A percentile compares a stretch with the other conserved stretches of the same genome.
phyloP scores from a whole-genome alignment of 352 stramenopile genomes.

The Sclerospora graminicola region DNA sequence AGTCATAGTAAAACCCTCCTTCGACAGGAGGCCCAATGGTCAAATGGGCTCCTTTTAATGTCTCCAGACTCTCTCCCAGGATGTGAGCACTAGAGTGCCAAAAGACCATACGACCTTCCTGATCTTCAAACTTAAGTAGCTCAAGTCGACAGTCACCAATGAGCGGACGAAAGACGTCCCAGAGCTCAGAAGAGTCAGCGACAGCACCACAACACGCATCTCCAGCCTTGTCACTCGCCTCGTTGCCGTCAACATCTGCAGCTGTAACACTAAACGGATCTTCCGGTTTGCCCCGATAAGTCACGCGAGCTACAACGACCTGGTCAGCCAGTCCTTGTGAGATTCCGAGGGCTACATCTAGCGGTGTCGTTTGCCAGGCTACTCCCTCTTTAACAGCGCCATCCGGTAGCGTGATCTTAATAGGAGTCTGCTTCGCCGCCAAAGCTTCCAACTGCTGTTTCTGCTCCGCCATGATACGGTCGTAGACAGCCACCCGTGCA shows the following conservation, averaged over 20 bases:
- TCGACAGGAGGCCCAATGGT: conserved; percentile 93
- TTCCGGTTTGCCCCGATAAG: conserved; percentile 51
- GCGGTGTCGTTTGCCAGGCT: conserved; percentile 92
- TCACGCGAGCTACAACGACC: conserved; percentile 90
- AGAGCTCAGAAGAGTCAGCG: conserved; percentile 78
- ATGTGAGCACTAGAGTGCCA: conserved; percentile 98
- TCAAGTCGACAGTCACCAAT: conserved; percentile 94
- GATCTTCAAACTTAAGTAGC: conserved; percentile 98
- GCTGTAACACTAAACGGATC: conserved; percentile 73
- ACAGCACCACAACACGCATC: conserved; percentile 42
- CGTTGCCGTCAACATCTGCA: conserved; percentile 86
- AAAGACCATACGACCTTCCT: conserved; percentile 92
- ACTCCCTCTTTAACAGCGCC: conserved; percentile 88
- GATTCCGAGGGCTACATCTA: conserved; percentile 93
- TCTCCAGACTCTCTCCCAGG: conserved; percentile 94
- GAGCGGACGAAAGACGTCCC: conserved; percentile 95
- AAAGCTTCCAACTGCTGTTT: conserved; percentile 57
- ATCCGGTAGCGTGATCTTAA: conserved; percentile 96
- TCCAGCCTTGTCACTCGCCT: conserved; percentile 40
- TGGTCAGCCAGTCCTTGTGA: conserved; percentile 92
- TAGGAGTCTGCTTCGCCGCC: conserved; percentile 81
- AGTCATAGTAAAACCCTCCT: conserved; percentile 99
- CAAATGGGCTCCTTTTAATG: conserved; percentile 93
- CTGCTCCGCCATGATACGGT: conserved; percentile 68
- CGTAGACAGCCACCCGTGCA: conserved; percentile 76